Conservation (phyloP, 306 rosid genomes). For the Dicorynia guianensis region DNA sequence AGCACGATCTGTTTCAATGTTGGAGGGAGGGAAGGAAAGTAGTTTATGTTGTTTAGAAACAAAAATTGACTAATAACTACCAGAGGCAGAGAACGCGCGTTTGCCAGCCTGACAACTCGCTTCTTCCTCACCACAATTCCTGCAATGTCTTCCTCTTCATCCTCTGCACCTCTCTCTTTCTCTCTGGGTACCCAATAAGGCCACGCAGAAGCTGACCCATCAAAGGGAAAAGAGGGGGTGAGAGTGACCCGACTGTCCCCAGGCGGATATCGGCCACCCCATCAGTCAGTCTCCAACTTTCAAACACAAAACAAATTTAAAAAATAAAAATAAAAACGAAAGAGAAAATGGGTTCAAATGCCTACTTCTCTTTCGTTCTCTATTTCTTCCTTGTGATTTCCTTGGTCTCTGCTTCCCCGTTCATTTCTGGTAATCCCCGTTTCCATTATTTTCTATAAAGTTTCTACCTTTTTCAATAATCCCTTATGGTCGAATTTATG, state of each 20-base stretch:
- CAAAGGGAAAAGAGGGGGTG: conserved; percentile 9
- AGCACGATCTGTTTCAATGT: too few species aligned
- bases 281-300: conserved; percentile 25
- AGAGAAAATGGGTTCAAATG: conserved; percentile 66
- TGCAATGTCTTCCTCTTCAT: conserved; percentile 47
- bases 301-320: not conserved
- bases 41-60: too few species aligned
- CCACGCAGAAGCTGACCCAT: not conserved
- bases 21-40: too few species aligned
- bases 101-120: conserved; percentile 35
- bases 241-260: conserved; percentile 41
- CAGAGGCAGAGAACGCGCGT: conserved; percentile 27
- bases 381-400: conserved; percentile 48
- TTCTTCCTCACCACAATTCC: conserved; percentile 48
- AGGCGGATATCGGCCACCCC: conserved; percentile 50
- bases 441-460: not conserved
- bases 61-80: conserved; percentile 19
- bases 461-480: conserved; percentile 8
- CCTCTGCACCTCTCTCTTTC: conserved; percentile 38
- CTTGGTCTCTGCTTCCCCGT: conserved; percentile 58
- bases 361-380: conserved; percentile 51
- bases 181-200: conserved; percentile 30
- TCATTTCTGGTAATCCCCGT: conserved; percentile 61
- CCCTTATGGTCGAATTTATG: not conserved
- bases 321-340: not conserved